Evolutionary conservation across 805 yeast species (phyloP).

Genomic region (Saccharomycopsis javanensis): DNA sequence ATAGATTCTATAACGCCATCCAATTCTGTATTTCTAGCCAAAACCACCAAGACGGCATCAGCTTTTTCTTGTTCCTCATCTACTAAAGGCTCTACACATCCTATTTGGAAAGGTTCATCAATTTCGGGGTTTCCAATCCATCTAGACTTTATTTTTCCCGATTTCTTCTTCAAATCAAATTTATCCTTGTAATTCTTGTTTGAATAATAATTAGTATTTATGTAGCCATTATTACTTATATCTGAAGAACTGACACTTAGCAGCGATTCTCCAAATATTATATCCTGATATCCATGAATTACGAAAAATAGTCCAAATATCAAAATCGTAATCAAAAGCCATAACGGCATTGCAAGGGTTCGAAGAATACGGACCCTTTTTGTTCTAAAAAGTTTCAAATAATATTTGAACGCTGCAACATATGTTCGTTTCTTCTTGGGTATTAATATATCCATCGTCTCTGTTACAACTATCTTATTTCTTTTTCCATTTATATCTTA

Average conservation of each 20-base stretch:
- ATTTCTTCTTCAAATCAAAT: constrained; percentile 12
- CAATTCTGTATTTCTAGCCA: constrained; percentile 74
- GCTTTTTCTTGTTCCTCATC: constrained; percentile 34
- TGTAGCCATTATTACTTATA: not conserved
- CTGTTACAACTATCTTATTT: not conserved
- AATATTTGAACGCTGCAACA: constrained; percentile 1
- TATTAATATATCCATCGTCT: not conserved
- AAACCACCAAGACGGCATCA: constrained; percentile 76
- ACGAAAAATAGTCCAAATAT: not conserved
- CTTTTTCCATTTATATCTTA: not conserved
- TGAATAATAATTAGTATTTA: constrained; percentile 2
- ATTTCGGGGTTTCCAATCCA: constrained; percentile 12
- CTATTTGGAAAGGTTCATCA: constrained; percentile 20
- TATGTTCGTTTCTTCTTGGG: not conserved
- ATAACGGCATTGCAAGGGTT: constrained; percentile 8
- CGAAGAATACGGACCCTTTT: constrained; percentile 3
- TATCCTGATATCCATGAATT: no score
- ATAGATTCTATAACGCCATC: constrained; percentile 69
- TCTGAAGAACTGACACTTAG: not conserved
- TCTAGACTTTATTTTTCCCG: constrained; percentile 11
- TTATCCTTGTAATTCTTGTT: constrained; percentile 13
- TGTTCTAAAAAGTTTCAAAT: constrained; percentile 1
- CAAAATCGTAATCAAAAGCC: constrained; percentile 4
- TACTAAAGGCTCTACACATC: constrained; percentile 17
- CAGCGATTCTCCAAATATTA: not conserved